These are phyloP conservation scores for Fusarium vanettenii DNA, from an alignment of 2,329 filamentous ascomycete genomes.

Conservation along the genomic window DNA sequence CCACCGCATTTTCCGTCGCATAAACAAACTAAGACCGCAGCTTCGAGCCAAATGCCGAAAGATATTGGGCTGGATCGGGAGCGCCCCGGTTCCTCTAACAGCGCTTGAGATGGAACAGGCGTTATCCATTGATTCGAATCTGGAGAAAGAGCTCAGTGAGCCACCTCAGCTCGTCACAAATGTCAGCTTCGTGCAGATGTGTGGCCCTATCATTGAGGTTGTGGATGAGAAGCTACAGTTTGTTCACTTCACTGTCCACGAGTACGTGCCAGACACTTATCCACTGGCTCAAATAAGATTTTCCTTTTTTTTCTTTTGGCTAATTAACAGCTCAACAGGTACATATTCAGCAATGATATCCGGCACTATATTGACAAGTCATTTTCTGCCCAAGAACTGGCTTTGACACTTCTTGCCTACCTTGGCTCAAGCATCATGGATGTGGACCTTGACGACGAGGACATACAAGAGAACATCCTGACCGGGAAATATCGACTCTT, in stretches of 20 bases:
- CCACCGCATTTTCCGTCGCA: neutral
- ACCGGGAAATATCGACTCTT: neutral
- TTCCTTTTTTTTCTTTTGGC: no score
- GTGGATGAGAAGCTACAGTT: neutral
- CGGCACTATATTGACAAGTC: neutral
- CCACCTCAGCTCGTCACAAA: neutral
- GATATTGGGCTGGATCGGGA: neutral
- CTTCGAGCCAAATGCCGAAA: neutral
- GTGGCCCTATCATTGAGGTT: neutral
- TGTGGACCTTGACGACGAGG: neutral
- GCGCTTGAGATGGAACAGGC: neutral
- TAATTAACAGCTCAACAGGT: neutral
- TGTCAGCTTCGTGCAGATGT: neutral
- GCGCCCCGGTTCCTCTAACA: neutral
- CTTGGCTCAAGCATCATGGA: neutral
- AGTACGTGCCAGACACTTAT: neutral
- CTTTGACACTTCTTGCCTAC: neutral
- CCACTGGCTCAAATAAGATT: neutral
- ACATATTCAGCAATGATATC: neutral
- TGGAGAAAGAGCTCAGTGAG: neutral
- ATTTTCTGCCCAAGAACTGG: neutral
- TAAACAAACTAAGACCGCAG: neutral
- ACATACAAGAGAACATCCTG: neutral
- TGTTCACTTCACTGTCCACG: neutral
- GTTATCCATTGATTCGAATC: neutral